A percentile compares a stretch with the other conserved stretches of the same genome.
These are phyloP conservation scores for Alternaria ventricosa DNA, from an alignment of 2,329 filamentous ascomycete species.

Conservation along the genomic window DNA sequence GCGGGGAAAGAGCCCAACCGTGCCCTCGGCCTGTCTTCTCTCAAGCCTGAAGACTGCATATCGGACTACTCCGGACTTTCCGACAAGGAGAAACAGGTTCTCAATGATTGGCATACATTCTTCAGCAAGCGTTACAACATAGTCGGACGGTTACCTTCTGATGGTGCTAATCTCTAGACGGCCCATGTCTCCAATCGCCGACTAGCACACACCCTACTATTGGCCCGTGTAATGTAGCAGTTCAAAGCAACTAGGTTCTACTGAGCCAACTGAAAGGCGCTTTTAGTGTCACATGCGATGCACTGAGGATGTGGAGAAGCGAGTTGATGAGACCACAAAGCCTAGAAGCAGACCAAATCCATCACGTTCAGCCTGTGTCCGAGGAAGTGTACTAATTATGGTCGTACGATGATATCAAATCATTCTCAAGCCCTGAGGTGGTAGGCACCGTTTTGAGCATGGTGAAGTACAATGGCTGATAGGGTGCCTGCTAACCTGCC, in stretches of 20 bases:
- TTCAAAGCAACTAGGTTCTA: background rate
- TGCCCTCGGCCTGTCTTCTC: constrained; percentile 83
- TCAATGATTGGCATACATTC: constrained; percentile 94
- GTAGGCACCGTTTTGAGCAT: background rate
- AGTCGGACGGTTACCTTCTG: constrained; percentile 61
- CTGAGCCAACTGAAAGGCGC: background rate
- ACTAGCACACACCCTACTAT: background rate
- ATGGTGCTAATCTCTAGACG: constrained; percentile 25
- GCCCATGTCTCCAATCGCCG: background rate
- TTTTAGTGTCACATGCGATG: background rate
- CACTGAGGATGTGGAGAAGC: background rate
- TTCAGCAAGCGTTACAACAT: constrained; percentile 98
- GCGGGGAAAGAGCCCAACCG: constrained; percentile 95
- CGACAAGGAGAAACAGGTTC: constrained; percentile 82
- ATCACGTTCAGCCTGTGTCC: background rate
- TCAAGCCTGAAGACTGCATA: constrained; percentile 80
- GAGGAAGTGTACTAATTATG: background rate
- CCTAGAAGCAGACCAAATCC: background rate
- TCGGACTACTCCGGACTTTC: constrained; percentile 83
- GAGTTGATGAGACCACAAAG: background rate
- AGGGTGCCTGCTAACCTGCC: background rate
- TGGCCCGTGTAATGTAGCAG: background rate
- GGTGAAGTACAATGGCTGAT: background rate
- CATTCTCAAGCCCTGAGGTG: background rate
- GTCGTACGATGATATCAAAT: background rate